A percentile compares a stretch with the other conserved stretches of the same genome.
Conservation (phyloP, 2,329 filamentous ascomycete species). For the Thielaviopsis ethacetica region DNA sequence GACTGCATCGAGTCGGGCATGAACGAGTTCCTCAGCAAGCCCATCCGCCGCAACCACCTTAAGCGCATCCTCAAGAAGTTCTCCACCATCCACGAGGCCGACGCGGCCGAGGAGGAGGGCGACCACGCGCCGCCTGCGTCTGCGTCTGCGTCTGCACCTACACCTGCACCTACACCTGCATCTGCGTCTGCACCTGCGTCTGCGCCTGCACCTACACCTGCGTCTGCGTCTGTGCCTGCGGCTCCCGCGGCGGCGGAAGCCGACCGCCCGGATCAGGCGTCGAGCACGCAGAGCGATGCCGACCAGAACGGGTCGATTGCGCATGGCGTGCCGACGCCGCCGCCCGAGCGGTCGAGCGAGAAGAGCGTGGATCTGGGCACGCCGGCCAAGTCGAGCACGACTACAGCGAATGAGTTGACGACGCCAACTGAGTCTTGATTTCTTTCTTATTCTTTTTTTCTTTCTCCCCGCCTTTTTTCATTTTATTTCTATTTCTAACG, state of each 20-base stretch:
- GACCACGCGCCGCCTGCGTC: background rate
- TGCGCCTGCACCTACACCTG: too few species aligned
- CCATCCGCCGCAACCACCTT: slow-evolving; percentile 65
- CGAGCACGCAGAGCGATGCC: background rate
- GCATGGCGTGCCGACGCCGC: slow-evolving; percentile 12
- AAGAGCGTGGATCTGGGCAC: slow-evolving; percentile 4
- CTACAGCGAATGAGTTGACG: background rate
- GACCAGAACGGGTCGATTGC: background rate
- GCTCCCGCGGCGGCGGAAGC: background rate
- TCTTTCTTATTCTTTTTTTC: background rate
- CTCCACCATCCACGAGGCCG: slow-evolving; percentile 57
- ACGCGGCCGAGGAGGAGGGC: slow-evolving; percentile 18
- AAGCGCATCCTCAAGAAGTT: slow-evolving; percentile 79
- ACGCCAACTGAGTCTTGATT: background rate
- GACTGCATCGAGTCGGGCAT: slow-evolving; percentile 81
- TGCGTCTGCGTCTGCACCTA: background rate
- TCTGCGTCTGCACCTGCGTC: too few species aligned
- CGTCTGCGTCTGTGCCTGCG: background rate
- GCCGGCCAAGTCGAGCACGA: background rate
- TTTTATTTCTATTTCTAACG: slow-evolving; percentile 7
- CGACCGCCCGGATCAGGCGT: slow-evolving; percentile 1
- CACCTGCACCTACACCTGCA: too few species aligned
- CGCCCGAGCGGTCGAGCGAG: slow-evolving; percentile 7
- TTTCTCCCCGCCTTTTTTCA: background rate
- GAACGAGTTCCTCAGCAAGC: slow-evolving; percentile 70